These are phyloP conservation scores for Suillus placidus DNA, from an alignment of 768 basidiomycete genomes.

Conservation along the genomic window DNA sequence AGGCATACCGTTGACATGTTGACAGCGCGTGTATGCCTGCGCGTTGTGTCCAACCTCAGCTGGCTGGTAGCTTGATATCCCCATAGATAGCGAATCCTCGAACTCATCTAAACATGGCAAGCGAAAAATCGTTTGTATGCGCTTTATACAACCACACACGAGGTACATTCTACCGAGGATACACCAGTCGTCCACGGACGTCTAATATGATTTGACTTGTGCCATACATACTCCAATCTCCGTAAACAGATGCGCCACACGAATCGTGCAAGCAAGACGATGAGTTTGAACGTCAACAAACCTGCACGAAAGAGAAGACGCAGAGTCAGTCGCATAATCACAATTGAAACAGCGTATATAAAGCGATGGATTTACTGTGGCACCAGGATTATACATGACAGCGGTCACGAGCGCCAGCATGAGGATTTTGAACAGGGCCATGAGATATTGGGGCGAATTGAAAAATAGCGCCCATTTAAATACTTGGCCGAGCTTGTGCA, in stretches of 20 bases:
- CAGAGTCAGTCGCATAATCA: neutral
- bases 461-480: neutral
- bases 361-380: neutral
- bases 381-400: conserved; percentile 21
- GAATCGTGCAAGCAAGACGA: conserved; percentile 1
- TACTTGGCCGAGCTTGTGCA: conserved; percentile 4
- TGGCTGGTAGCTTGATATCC: neutral
- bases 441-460: neutral
- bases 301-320: conserved; percentile 4
- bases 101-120: neutral
- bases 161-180: neutral
- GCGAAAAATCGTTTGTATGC: neutral
- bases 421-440: conserved; percentile 15
- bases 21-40: too few species aligned
- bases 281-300: neutral
- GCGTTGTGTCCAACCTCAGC: neutral
- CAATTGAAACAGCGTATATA: neutral
- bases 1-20: neutral
- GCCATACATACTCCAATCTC: neutral
- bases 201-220: neutral
- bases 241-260: neutral
- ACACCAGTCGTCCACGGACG: neutral
- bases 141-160: neutral
- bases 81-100: neutral
- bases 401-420: conserved; percentile 16